These are phyloP conservation scores for Penicillium palitans DNA, from an alignment of 2,329 filamentous ascomycete genomes.

Conservation along the genomic window DNA sequence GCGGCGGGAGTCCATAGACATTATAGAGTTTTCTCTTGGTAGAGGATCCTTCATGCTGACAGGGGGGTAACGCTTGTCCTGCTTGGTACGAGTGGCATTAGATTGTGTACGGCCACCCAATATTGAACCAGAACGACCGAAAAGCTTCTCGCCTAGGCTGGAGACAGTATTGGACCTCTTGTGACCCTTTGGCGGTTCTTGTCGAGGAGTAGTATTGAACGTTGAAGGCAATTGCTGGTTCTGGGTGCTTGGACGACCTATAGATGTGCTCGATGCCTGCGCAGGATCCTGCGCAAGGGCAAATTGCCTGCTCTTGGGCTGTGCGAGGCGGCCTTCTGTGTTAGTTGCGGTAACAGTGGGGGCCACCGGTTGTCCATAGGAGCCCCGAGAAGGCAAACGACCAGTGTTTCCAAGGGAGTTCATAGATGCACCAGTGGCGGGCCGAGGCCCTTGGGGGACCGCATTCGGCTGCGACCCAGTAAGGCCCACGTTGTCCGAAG, in stretches of 20 bases:
- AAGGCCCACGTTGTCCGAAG: constrained; percentile 60
- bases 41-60: constrained; percentile 82
- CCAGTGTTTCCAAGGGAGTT: constrained; percentile 57
- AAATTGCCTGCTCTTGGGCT: constrained; percentile 70
- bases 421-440: constrained; percentile 80
- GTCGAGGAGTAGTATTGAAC: constrained; percentile 57
- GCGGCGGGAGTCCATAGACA: constrained; percentile 72
- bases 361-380: constrained; percentile 84
- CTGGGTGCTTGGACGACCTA: constrained; percentile 61
- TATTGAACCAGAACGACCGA: constrained; percentile 78
- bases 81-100: constrained; percentile 45
- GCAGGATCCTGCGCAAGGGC: constrained; percentile 61
- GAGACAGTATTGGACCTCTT: constrained; percentile 74
- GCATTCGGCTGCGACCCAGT: constrained; percentile 45
- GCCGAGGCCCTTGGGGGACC: constrained; percentile 56
- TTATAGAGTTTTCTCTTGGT: constrained; percentile 59
- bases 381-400: constrained; percentile 70
- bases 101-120: constrained; percentile 61
- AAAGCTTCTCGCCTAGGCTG: constrained; percentile 78
- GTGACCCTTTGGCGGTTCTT: constrained; percentile 54
- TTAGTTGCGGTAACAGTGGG: constrained; percentile 87
- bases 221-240: constrained; percentile 58
- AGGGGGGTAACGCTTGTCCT: constrained; percentile 75
- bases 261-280: constrained; percentile 53
- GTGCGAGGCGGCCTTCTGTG: constrained; percentile 84